phyloP scores from a whole-genome alignment of 208 protist species.

The Acanthamoeba sp. region DNA sequence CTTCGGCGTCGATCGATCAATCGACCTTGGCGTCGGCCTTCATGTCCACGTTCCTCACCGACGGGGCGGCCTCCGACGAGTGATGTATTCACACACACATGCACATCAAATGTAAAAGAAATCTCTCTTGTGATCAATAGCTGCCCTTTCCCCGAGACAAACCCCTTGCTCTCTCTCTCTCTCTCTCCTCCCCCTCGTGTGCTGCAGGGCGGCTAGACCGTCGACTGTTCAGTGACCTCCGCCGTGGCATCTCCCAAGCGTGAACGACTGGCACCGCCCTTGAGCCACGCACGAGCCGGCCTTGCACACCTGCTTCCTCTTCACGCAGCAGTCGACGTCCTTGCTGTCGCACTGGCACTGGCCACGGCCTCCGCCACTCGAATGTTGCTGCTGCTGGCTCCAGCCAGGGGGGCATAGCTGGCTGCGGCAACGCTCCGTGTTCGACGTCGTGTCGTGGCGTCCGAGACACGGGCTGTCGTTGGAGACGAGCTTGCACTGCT shows the following conservation, averaged over 20 bases:
- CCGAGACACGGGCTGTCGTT: background rate
- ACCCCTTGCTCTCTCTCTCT: too few relatives aligned
- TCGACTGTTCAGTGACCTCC: background rate
- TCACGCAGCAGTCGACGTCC: constrained; percentile 1
- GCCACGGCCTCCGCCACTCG: background rate
- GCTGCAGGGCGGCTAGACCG: too few relatives aligned
- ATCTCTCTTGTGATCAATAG: too few relatives aligned
- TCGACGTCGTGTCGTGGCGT: too few relatives aligned
- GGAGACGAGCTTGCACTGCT: constrained; percentile 2
- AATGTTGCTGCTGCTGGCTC: background rate
- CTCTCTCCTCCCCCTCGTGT: too few relatives aligned
- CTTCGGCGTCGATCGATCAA: background rate
- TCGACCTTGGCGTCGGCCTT: background rate
- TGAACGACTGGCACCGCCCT: background rate
- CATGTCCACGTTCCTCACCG: background rate
- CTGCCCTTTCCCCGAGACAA: too few relatives aligned
- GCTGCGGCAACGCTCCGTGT: background rate
- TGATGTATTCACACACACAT: too few relatives aligned
- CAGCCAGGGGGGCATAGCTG: background rate
- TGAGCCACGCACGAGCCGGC: background rate
- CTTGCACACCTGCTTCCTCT: constrained; percentile 5
- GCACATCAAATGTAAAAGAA: too few relatives aligned
- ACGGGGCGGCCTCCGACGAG: too few relatives aligned
- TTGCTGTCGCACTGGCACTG: background rate
- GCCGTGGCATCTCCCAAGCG: background rate